Evolutionary conservation across 352 stramenopile species (phyloP).

Genomic region (Blastocystis sp.): DNA sequence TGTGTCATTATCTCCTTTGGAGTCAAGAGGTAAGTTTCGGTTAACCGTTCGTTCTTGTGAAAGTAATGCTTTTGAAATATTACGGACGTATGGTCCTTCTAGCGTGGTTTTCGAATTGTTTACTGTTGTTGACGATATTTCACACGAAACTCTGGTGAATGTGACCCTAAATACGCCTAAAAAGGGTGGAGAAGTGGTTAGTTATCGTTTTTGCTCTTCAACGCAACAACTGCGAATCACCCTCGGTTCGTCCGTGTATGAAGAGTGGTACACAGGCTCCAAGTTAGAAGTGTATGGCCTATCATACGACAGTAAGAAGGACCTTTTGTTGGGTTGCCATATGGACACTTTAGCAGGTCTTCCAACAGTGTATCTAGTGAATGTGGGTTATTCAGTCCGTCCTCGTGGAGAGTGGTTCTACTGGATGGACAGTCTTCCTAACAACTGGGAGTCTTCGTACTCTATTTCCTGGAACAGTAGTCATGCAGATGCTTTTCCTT

Average conservation of each 20-base stretch:
- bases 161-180: neutral
- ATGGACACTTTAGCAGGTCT: slow-evolving; percentile 11
- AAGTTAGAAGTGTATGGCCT: neutral
- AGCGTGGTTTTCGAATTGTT: slow-evolving; percentile 11
- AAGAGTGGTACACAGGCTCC: neutral
- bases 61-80: neutral
- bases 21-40: neutral
- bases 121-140: neutral
- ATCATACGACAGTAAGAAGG: neutral
- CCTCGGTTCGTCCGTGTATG: neutral
- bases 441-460: neutral
- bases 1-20: neutral
- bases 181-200: slow-evolving; percentile 7
- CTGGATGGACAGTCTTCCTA: neutral
- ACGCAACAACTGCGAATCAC: neutral
- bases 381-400: neutral
- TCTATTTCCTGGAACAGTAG: neutral
- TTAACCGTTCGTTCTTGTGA: neutral
- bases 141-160: neutral
- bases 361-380: neutral
- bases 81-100: neutral
- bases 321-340: neutral
- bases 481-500: neutral
- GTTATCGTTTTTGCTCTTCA: neutral
- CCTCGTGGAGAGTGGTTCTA: neutral